Evolutionary conservation across 2,329 filamentous ascomycete genomes (phyloP), one percentile per base, ranked within the genome.

Genomic region (Penicillium aurantiogriseum): DNA sequence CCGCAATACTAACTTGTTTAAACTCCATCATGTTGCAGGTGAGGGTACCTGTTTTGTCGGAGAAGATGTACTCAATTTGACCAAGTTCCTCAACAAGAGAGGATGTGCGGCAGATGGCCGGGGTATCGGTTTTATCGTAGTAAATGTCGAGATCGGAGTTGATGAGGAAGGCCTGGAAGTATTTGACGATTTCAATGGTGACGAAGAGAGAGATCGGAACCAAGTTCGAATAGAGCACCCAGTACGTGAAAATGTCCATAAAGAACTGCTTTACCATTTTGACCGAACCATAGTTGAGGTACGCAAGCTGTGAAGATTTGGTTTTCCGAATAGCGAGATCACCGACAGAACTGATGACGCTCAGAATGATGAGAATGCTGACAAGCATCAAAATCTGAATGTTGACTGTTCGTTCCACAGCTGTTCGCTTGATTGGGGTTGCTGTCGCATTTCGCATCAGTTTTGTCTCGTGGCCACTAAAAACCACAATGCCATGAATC

Each of bases 1-100:
- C 94, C 27, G 86, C 91, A 70, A 99, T 97, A 0, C 90, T 89
- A 69, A 90, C 95, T 75, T 97, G 92, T 72, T 92, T 92, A 75
- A 97, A 99, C 74, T 97, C 93, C 94, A 99, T 97, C 83, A 91
- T 88, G 71, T 97, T 97, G 77, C 92, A 96, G n/a, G 93, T 97
- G 69, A 97, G 80, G 4, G 93, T 97, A 43, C 93, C 93, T 1
- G 93, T 97, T 80, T 97, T 97, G 80, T 97, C 93, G 0, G 92
- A 97, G 74, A 99, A 99, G 63, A 99, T 94, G 69, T 95, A 99
- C 71, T 97, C 94, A 44, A 99, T 95, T 83, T 97, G 96, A 54
- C 94, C 94, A 44, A 99, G 79, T 71, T 99, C 95, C 77, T 99
- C 94, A 11, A 99, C 94, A 71, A 99, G 80, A 64, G 92, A 97